Evolutionary conservation across 2,329 filamentous ascomycete genomes (phyloP).

Genomic region (Aureobasidium mangrovei): DNA sequence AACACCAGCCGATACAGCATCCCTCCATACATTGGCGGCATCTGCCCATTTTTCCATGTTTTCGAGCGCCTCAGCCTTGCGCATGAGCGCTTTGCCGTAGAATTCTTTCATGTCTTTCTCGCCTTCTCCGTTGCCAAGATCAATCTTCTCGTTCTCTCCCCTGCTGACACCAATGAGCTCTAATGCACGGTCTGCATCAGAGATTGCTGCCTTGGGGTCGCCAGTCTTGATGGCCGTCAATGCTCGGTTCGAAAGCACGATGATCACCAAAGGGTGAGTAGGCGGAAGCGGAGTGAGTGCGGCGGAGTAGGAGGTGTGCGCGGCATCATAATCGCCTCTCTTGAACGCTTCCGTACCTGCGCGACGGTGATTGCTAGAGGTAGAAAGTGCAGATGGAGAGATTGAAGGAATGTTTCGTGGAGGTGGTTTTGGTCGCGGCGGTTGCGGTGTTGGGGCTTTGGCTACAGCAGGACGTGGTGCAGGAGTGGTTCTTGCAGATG

Average conservation of each 20-base stretch:
- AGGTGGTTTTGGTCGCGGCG: conserved; percentile 40
- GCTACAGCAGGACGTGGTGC: not conserved
- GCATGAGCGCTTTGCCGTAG: conserved; percentile 84
- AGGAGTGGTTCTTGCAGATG: conserved; percentile 9
- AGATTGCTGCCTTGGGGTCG: conserved; percentile 77
- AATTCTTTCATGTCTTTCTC: conserved; percentile 85
- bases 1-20: conserved; percentile 73
- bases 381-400: conserved; percentile 59
- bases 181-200: conserved; percentile 74
- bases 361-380: conserved; percentile 68
- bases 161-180: conserved; percentile 67
- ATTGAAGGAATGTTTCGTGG: conserved; percentile 57
- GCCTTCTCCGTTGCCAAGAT: conserved; percentile 49
- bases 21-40: conserved; percentile 69
- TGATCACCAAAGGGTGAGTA: conserved; percentile 72
- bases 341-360: conserved; percentile 87
- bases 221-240: conserved; percentile 86
- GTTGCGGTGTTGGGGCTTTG: conserved; percentile 21
- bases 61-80: conserved; percentile 92
- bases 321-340: conserved; percentile 80
- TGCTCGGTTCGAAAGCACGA: conserved; percentile 86
- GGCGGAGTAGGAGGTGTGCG: conserved; percentile 71
- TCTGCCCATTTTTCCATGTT: conserved; percentile 92
- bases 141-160: conserved; percentile 72
- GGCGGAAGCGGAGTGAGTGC: conserved; percentile 67